Conservation (phyloP, 2,329 filamentous ascomycete genomes). For the Microdochium bolleyi region DNA sequence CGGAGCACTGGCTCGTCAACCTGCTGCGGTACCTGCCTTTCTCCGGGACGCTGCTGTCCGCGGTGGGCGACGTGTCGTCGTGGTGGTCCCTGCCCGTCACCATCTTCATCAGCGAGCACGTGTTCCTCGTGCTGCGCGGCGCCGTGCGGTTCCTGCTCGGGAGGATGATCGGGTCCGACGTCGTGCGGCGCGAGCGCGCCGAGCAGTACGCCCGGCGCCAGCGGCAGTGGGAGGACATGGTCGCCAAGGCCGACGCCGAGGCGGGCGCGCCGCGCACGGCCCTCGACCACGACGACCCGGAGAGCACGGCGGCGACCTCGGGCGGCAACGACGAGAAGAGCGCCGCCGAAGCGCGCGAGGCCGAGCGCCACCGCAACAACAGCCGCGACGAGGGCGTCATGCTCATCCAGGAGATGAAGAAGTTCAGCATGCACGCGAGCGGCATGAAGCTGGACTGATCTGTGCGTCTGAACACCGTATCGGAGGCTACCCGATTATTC, state of each 20-base stretch:
- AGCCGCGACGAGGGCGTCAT: not conserved
- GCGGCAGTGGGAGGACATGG: slow-evolving; percentile 29
- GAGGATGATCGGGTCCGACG: slow-evolving; percentile 26
- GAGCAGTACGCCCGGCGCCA: slow-evolving; percentile 28
- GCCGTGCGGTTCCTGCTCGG: slow-evolving; percentile 26
- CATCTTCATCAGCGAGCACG: slow-evolving; percentile 67
- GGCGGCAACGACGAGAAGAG: not conserved
- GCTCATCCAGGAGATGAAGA: not conserved
- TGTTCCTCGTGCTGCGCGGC: slow-evolving; percentile 54
- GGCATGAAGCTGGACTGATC: not conserved
- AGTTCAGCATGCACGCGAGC: not conserved
- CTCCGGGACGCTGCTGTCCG: slow-evolving; percentile 4
- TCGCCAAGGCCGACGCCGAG: not conserved
- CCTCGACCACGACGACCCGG: too few relatives aligned
- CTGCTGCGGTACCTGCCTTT: too few relatives aligned
- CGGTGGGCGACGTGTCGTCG: slow-evolving; percentile 40
- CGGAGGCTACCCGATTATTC: too few relatives aligned
- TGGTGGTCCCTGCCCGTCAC: slow-evolving; percentile 61
- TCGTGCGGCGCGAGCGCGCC: slow-evolving; percentile 29
- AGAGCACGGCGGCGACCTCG: too few relatives aligned
- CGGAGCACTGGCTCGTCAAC: not conserved
- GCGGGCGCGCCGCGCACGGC: too few relatives aligned
- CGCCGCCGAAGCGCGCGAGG: not conserved
- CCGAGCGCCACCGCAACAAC: not conserved
- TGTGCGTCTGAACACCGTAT: not conserved